Base-by-base conservation (phyloP, 1,284 basidiomycete genomes). In the Vanrija pseudolonga region DNA sequence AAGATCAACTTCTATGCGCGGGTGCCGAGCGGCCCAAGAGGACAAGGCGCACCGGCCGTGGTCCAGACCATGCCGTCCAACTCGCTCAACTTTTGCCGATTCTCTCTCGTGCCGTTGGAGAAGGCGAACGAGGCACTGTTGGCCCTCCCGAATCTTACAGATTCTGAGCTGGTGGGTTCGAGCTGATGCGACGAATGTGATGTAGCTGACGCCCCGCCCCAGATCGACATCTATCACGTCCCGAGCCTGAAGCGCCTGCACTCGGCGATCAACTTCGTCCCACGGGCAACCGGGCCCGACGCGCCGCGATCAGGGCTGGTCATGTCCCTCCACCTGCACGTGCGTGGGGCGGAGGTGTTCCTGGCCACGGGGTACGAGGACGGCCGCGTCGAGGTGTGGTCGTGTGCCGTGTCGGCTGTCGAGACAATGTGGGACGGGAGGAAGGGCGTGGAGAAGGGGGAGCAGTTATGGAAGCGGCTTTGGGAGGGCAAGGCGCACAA, bases 31-130 rank as follows among this genome's bases (percentile, higher is more conserved):
- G 82, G 73, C 80, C 2, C 67, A 81, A 44, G 77, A 12, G 77
- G 79, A 24, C 42, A n/a, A 37, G 24, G 6, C 23, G 37, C 39
- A 3, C 89, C 87, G 3, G 59, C 68, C 6, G 68, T 89, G 6
- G 66, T 75, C 3, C 85, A 84, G 61, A 86, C 86, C 0, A 77
- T 95, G 72, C 87, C 89, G 64, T 85, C 91, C 55, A 96, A 95
- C 70, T 84, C 90, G 2, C 80, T 95, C 59, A 95, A 94, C 71
- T 95, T 88, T 68, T 94, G 91, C 74, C 83, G 85, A 1, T 92
- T 94, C 69, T 83, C 85, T 4, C 67, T 88, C 0, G 64, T 82
- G 26, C 68, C 37, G 2, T 23, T 40, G 38, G 53, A 18, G 15
- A 19, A 14, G 38, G 32, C 3, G 18, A 42, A 52, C 45, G 56